These are phyloP conservation scores for Chaetomium tenue DNA, from an alignment of 495 filamentous ascomycete genomes.

Conservation along the genomic window DNA sequence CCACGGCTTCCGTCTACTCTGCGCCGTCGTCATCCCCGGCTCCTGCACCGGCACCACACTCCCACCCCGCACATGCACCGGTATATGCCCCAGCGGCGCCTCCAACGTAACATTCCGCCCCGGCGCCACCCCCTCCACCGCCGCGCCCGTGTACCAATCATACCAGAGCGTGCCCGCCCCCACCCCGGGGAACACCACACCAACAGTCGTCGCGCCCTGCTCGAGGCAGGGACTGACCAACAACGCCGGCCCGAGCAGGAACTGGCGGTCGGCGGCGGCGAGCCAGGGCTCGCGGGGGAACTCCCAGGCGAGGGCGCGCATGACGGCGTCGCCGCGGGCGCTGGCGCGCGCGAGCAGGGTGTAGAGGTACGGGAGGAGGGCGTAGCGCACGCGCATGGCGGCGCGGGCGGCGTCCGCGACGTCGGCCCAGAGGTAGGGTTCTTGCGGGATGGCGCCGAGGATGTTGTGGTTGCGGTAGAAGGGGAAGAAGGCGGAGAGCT, in stretches of 20 bases:
- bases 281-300: slow-evolving; percentile 74
- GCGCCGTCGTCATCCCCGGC: slow-evolving; percentile 65
- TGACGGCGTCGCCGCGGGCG: slow-evolving; percentile 66
- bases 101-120: slow-evolving; percentile 70
- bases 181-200: slow-evolving; percentile 74
- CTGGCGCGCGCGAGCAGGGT: slow-evolving; percentile 73
- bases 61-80: slow-evolving; percentile 71
- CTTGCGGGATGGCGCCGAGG: slow-evolving; percentile 61
- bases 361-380: slow-evolving; percentile 77
- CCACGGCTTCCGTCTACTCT: slow-evolving; percentile 67
- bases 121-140: slow-evolving; percentile 48
- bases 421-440: slow-evolving; percentile 71
- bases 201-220: slow-evolving; percentile 61
- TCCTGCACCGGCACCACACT: slow-evolving; percentile 68
- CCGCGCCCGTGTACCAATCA: slow-evolving; percentile 71
- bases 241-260: slow-evolving; percentile 69
- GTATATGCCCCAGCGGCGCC: slow-evolving; percentile 77
- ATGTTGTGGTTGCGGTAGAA: slow-evolving; percentile 87
- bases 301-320: slow-evolving; percentile 82
- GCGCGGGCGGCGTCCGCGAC: slow-evolving; percentile 63
- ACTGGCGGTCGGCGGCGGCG: slow-evolving; percentile 67
- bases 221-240: slow-evolving; percentile 71
- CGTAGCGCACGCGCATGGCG: slow-evolving; percentile 74
- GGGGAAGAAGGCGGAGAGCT: slow-evolving; percentile 79
- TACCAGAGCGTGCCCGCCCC: slow-evolving; percentile 65